Percentiles rank a stretch among this genome's conserved stretches.
Evolutionary conservation across 1,284 basidiomycete species (phyloP).

Genomic region (Sporisorium exsertum): DNA sequence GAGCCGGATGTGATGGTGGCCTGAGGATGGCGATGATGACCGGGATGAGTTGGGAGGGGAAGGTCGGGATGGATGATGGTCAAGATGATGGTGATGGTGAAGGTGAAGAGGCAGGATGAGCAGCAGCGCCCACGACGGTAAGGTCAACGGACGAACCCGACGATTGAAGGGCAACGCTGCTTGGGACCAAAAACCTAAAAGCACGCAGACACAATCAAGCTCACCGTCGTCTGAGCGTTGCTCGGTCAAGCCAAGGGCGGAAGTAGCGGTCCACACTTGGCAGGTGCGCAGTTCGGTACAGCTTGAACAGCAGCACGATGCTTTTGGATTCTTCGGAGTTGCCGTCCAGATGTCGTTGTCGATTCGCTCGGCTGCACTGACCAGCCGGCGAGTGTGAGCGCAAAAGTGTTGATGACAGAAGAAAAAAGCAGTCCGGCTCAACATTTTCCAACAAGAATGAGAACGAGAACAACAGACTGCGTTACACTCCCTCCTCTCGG

Average conservation of each 20-base stretch:
- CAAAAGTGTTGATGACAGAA: constrained; percentile 10
- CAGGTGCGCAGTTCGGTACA: neutral
- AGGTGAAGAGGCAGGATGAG: constrained; percentile 9
- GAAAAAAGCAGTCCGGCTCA: constrained; percentile 16
- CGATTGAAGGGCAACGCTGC: neutral
- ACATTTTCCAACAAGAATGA: constrained; percentile 29
- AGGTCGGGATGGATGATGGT: neutral
- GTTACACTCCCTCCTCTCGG: neutral
- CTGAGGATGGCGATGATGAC: constrained; percentile 1
- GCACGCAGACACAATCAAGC: neutral
- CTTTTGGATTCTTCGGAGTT: neutral
- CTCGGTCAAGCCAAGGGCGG: constrained; percentile 17
- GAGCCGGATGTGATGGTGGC: neutral
- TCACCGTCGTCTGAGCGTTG: neutral
- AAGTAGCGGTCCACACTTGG: constrained; percentile 14
- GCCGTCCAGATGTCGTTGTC: constrained; percentile 9
- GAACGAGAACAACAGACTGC: neutral
- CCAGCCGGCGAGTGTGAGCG: constrained; percentile 3
- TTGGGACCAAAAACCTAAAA: constrained; percentile 6
- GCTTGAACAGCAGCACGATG: neutral
- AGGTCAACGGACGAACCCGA: constrained; percentile 3
- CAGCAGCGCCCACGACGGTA: constrained; percentile 7
- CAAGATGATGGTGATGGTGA: constrained; percentile 3
- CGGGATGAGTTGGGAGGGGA: neutral
- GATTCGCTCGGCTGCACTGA: constrained; percentile 24